Conservation (phyloP, 352 stramenopile species). For the Thalassiosira mediterranea region DNA sequence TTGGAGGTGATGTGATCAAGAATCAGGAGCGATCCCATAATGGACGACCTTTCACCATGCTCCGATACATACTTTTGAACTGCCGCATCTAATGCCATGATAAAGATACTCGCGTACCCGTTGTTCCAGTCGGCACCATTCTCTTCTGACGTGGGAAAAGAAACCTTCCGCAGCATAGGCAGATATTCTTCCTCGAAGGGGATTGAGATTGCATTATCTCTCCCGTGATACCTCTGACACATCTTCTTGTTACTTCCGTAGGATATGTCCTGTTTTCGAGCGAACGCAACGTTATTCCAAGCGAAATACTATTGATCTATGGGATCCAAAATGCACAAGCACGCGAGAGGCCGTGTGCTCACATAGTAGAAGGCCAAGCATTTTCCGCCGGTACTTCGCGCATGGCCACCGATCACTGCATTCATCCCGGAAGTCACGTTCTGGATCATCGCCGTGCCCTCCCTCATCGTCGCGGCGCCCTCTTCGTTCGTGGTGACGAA, state of each 20-base stretch:
- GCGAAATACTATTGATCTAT: too few species aligned
- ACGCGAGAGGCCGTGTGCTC: too few species aligned
- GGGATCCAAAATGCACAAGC: too few species aligned
- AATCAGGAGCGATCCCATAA: slow-evolving; percentile 83
- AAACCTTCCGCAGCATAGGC: slow-evolving; percentile 34
- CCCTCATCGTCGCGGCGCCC: slow-evolving; percentile 70
- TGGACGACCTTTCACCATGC: slow-evolving; percentile 8
- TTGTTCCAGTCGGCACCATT: slow-evolving; percentile 18
- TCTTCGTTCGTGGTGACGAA: slow-evolving; percentile 79
- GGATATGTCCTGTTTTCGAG: too few species aligned
- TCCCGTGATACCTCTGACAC: slow-evolving; percentile 76
- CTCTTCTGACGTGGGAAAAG: neutral
- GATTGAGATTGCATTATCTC: slow-evolving; percentile 57
- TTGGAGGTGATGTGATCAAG: slow-evolving; percentile 94
- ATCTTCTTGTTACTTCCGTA: slow-evolving; percentile 95
- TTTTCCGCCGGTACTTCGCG: slow-evolving; percentile 26
- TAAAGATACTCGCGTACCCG: slow-evolving; percentile 48
- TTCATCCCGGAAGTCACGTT: slow-evolving; percentile 92
- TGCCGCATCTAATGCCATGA: slow-evolving; percentile 46
- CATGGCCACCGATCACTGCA: slow-evolving; percentile 80
- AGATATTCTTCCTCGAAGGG: slow-evolving; percentile 61
- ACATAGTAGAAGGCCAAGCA: slow-evolving; percentile 59
- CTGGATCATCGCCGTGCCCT: slow-evolving; percentile 76
- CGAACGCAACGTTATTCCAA: too few species aligned
- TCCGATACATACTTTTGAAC: slow-evolving; percentile 15